Evolutionary conservation across 768 basidiomycete genomes (phyloP).

Genomic region (Russula earlei): DNA sequence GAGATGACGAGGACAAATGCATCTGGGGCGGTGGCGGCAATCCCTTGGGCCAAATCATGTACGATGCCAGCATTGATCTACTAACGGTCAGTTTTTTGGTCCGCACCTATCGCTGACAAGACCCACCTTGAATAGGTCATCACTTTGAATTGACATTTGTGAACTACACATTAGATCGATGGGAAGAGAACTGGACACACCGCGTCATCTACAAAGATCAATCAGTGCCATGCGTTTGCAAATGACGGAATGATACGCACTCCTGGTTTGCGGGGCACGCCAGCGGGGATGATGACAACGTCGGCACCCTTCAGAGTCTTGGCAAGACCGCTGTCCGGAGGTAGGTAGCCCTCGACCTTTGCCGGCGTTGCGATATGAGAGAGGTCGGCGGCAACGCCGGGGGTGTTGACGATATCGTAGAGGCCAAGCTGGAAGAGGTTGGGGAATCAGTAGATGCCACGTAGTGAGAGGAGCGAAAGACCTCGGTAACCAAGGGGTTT

Average conservation of each 20-base stretch:
- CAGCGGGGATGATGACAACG: constrained; percentile 91
- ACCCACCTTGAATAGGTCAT: constrained; percentile 88
- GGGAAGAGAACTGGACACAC: constrained; percentile 25
- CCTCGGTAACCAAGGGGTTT: constrained; percentile 74
- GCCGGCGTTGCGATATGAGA: constrained; percentile 88
- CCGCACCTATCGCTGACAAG: neutral
- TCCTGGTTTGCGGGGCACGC: constrained; percentile 91
- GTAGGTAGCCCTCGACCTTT: constrained; percentile 73
- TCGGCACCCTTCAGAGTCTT: constrained; percentile 80
- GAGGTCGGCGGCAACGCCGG: constrained; percentile 91
- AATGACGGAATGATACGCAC: constrained; percentile 36
- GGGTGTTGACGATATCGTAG: constrained; percentile 96
- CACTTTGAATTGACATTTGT: constrained; percentile 38
- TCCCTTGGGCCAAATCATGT: constrained; percentile 82
- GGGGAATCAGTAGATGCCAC: neutral
- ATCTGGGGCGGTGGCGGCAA: constrained; percentile 75
- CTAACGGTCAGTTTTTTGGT: constrained; percentile 7
- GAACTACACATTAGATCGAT: neutral
- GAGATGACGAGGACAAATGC: constrained; percentile 95
- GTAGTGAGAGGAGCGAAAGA: constrained; percentile 22
- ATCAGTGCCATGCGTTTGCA: neutral
- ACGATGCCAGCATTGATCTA: constrained; percentile 99
- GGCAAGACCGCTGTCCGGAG: constrained; percentile 72
- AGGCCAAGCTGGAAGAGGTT: constrained; percentile 53
- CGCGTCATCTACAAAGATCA: constrained; percentile 37